phyloP scores from a whole-genome alignment of 176 grass and related monocot species.

The Oryza longistaminata region DNA sequence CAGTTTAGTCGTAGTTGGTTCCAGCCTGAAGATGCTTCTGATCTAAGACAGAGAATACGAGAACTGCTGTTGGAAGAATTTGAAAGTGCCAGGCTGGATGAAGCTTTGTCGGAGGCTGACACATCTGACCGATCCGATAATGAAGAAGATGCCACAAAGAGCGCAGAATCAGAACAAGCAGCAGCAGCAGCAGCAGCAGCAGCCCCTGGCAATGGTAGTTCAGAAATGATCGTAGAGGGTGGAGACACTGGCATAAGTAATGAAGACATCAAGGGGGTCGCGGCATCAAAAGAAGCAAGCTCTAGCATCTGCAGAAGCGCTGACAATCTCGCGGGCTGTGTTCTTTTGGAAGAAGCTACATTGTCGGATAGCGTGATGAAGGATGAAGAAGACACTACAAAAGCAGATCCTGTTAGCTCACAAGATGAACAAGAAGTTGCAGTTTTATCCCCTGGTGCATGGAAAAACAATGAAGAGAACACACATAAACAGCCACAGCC shows the following conservation, averaged over 20 bases:
- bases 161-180: conserved; percentile 24
- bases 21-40: conserved; percentile 70
- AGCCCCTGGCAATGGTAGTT: conserved; percentile 3
- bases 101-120: conserved; percentile 25
- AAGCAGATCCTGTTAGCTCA: conserved; percentile 6
- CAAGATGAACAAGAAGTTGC: not conserved
- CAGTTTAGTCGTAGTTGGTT: conserved; percentile 83
- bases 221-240: conserved; percentile 30
- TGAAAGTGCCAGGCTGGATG: conserved; percentile 39
- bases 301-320: not conserved
- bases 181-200: not conserved
- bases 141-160: conserved; percentile 17
- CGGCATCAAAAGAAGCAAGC: not conserved
- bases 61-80: conserved; percentile 59
- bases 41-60: conserved; percentile 57
- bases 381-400: not conserved
- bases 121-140: conserved; percentile 12
- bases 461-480: not conserved
- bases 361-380: conserved; percentile 1
- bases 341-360: conserved; percentile 35
- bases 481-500: not conserved
- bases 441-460: not conserved
- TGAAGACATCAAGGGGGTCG: not conserved
- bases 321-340: not conserved
- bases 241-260: not conserved